These are phyloP conservation scores for Flaveria linearis DNA, from an alignment of 129 eudicot genomes.

Conservation along the genomic window DNA sequence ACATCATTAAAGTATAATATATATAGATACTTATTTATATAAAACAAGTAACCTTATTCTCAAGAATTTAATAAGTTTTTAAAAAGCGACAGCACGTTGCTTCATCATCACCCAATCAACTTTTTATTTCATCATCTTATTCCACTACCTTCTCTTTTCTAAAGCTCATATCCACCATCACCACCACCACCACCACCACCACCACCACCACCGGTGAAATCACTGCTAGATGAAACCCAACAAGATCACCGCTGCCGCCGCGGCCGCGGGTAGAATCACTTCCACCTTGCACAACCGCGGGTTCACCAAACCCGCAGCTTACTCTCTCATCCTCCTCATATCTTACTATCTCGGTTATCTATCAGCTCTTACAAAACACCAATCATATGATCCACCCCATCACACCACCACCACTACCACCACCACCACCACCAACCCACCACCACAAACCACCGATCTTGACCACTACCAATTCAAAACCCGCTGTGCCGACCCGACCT, in stretches of 20 bases:
- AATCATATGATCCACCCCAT: constrained; percentile 22
- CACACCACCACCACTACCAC: constrained; percentile 1
- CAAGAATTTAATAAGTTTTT: background rate
- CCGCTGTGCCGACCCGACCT: constrained; percentile 41
- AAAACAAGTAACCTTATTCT: background rate
- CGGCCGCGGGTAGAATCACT: constrained; percentile 3
- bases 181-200: constrained; percentile 3
- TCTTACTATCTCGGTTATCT: constrained; percentile 52
- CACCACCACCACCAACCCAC: constrained; percentile 18
- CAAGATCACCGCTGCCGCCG: constrained; percentile 12
- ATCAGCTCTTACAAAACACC: constrained; percentile 33
- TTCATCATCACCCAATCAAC: constrained; percentile 32
- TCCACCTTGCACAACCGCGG: constrained; percentile 16
- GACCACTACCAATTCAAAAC: constrained; percentile 55
- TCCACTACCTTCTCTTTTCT: background rate
- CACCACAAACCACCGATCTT: constrained; percentile 15
- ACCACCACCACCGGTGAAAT: constrained; percentile 1
- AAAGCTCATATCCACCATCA: constrained; percentile 4
- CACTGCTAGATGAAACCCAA: constrained; percentile 20
- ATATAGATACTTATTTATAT: background rate
- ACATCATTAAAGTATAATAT: background rate
- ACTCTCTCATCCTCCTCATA: constrained; percentile 39
- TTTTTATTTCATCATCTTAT: constrained; percentile 1
- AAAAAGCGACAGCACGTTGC: constrained; percentile 4
- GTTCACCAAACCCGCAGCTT: constrained; percentile 39